Evolutionary conservation across 169 alveolate genomes (phyloP), one percentile per base, ranked within the genome.

Genomic region (Plasmodium gonderi): DNA sequence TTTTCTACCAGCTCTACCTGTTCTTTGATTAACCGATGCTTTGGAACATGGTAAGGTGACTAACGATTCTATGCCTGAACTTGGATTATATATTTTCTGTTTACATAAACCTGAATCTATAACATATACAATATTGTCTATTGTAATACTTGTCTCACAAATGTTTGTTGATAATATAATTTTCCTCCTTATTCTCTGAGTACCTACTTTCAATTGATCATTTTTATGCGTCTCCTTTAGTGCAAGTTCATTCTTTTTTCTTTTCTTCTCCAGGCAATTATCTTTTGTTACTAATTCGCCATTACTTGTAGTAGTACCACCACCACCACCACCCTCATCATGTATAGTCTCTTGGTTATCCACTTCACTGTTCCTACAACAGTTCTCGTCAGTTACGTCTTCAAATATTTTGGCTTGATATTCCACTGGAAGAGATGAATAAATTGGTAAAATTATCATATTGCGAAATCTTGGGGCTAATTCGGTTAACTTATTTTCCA

Each of bases 1-100:
- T n/a, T 98, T 99, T 91, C 99, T 98, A 14, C 99, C 99, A 1
- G 99, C 99, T 79, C 99, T 97, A 23, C 99, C 99, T 26, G 99
- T 99, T 80, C 99, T 98, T 97, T 99, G 99, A 92, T 98, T 98
- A 5, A 99, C 99, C 44, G 99, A 97, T 14, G 99, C 99, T 94
- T 99, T 98, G 40, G 99, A 98, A 91, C 99, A 97, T 8, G 99
- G 99, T 31, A 98, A 98, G 14, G 98, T 99, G 78, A 98, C 97
- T 87, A 99, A 96, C 33, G 99, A 98, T 95, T 99, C 99, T 98
- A 99, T 96, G 29, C 99, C 98, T 67, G 90, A 82, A 89, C 33
- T 97, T 12, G 99, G 99, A 91, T 98, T 99, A 96, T 97, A 99
- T 68, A 99, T 95, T 87, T 98, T 99, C 95, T 98, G 98, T 95